phyloP scores from a whole-genome alignment of 495 filamentous ascomycete species.

The Hypomontagnella monticulosa region DNA sequence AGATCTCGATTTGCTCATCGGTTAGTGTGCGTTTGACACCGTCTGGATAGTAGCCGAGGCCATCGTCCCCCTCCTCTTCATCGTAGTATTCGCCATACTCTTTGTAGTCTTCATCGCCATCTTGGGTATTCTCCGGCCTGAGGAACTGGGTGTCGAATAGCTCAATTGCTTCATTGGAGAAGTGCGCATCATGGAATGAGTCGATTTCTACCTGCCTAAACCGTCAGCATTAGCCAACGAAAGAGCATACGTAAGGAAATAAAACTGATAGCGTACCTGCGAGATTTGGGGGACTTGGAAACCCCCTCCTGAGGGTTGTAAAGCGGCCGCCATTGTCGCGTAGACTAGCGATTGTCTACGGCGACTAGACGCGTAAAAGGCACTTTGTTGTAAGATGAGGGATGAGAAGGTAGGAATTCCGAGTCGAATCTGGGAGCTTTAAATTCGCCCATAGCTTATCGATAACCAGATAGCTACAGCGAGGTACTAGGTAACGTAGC shows the following conservation, averaged over 20 bases:
- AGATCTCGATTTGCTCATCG: constrained; percentile 89
- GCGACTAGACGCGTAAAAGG: not conserved
- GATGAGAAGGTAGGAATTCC: constrained; percentile 1
- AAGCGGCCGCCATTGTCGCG: constrained; percentile 33
- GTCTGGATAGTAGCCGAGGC: constrained; percentile 87
- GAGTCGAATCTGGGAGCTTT: not conserved
- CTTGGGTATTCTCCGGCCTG: constrained; percentile 39
- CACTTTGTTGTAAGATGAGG: not conserved
- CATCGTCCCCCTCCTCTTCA: constrained; percentile 67
- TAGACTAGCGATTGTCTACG: not conserved
- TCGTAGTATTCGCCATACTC: constrained; percentile 49
- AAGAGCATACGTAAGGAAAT: not conserved
- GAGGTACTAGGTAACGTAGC: no score
- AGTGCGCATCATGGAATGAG: constrained; percentile 74
- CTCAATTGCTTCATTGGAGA: constrained; percentile 55
- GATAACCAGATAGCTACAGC: constrained; percentile 3
- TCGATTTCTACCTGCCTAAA: constrained; percentile 72
- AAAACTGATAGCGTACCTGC: constrained; percentile 53
- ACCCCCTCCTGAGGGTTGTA: constrained; percentile 1
- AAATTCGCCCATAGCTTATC: not conserved
- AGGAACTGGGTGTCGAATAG: constrained; percentile 63
- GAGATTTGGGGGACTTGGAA: constrained; percentile 57
- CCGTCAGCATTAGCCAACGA: constrained; percentile 40
- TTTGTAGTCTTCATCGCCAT: constrained; percentile 30
- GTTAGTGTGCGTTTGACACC: constrained; percentile 92